These are phyloP conservation scores for Mediolabrus comicus DNA, from an alignment of 108 stramenopile species.

Conservation along the genomic window DNA sequence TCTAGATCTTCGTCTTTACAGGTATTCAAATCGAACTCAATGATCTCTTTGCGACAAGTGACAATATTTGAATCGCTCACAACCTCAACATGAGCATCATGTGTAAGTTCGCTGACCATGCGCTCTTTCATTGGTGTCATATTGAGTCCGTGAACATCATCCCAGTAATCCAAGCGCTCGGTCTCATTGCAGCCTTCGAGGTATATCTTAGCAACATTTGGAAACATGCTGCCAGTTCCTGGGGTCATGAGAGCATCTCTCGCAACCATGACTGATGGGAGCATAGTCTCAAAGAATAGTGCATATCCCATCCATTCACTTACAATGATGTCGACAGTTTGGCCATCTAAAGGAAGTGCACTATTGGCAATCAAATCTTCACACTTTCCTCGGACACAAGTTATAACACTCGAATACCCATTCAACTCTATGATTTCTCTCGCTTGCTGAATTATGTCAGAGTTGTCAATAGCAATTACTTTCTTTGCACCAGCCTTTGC, in stretches of 20 bases:
- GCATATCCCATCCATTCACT: slow-evolving; percentile 96
- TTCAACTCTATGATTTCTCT: slow-evolving; percentile 62
- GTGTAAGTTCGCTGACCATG: slow-evolving; percentile 60
- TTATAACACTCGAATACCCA: slow-evolving; percentile 55
- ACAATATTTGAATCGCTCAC: slow-evolving; percentile 60
- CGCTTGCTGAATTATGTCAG: slow-evolving; percentile 64
- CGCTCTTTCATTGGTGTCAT: slow-evolving; percentile 79
- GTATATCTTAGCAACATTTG: slow-evolving; percentile 46
- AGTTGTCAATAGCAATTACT: slow-evolving; percentile 79
- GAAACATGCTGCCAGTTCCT: slow-evolving; percentile 50
- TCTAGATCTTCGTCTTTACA: slow-evolving; percentile 69
- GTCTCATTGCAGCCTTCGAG: slow-evolving; percentile 48
- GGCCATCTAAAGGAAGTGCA: slow-evolving; percentile 40
- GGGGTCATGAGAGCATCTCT: slow-evolving; percentile 59
- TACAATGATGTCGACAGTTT: slow-evolving; percentile 83
- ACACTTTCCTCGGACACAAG: slow-evolving; percentile 58
- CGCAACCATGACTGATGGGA: slow-evolving; percentile 80
- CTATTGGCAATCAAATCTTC: slow-evolving; percentile 60
- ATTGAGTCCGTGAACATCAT: slow-evolving; percentile 81
- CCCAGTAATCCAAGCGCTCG: slow-evolving; percentile 56
- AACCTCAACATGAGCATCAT: slow-evolving; percentile 67
- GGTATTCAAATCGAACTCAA: slow-evolving; percentile 63
- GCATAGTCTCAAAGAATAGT: slow-evolving; percentile 89
- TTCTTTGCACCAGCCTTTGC: slow-evolving; percentile 84
- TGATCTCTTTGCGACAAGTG: slow-evolving; percentile 51